phyloP scores from a whole-genome alignment of 768 basidiomycete species.

The Gautieria morchelliformis region DNA sequence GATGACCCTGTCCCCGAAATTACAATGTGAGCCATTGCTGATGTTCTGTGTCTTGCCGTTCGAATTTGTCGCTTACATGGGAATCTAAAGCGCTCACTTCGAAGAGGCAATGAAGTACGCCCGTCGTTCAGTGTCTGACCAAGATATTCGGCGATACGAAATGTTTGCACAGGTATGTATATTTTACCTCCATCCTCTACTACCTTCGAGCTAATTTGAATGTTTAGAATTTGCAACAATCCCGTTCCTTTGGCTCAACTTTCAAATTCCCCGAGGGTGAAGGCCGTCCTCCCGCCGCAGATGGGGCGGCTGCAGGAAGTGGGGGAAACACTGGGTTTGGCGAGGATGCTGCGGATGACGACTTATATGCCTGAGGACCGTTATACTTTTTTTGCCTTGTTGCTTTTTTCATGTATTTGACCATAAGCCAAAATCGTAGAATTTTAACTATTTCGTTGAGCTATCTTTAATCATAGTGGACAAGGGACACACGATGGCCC shows the following conservation, averaged over 20 bases:
- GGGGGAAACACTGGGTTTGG: slow-evolving; percentile 60
- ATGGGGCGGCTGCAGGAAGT: slow-evolving; percentile 34
- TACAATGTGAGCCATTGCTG: slow-evolving; percentile 41
- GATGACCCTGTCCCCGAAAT: slow-evolving; percentile 91
- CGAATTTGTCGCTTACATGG: slow-evolving; percentile 9
- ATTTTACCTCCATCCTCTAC: slow-evolving; percentile 3
- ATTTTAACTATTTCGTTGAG: background rate
- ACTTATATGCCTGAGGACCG: slow-evolving; percentile 63
- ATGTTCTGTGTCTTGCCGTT: background rate
- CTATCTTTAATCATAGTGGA: too few relatives aligned
- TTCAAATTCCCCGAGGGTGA: slow-evolving; percentile 96
- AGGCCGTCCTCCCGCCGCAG: slow-evolving; percentile 23
- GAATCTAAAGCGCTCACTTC: slow-evolving; percentile 70
- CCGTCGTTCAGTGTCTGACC: slow-evolving; percentile 91
- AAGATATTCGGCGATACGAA: slow-evolving; percentile 96
- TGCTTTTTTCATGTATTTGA: background rate
- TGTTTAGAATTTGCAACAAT: slow-evolving; percentile 75
- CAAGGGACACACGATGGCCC: too few relatives aligned
- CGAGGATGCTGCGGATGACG: slow-evolving; percentile 83
- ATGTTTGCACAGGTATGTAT: slow-evolving; percentile 80
- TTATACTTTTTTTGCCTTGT: background rate
- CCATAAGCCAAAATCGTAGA: background rate
- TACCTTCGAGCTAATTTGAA: slow-evolving; percentile 8
- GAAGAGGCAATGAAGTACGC: slow-evolving; percentile 99
- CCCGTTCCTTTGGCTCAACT: slow-evolving; percentile 84